Evolutionary conservation across 805 yeast species (phyloP).

Genomic region (Schwanniomyces polymorphus): DNA sequence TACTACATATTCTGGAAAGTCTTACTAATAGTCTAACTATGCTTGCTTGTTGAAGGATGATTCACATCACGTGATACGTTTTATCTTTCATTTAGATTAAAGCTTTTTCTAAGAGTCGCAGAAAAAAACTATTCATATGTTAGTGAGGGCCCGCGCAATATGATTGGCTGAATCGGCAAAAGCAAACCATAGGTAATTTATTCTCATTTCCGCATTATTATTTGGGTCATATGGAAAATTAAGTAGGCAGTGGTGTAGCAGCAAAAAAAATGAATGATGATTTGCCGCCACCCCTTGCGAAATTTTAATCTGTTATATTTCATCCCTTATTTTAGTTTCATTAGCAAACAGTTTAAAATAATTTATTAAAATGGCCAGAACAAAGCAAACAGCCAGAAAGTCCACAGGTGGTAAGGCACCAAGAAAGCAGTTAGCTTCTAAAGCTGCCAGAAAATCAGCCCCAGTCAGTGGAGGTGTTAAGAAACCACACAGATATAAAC

Average conservation of each 20-base stretch:
- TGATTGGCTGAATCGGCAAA: conserved; percentile 1
- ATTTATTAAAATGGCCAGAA: conserved; percentile 71
- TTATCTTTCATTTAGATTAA: no score
- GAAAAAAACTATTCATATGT: no score
- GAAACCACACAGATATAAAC: conserved; percentile 95
- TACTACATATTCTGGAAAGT: neutral
- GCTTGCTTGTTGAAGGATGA: no score
- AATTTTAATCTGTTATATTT: neutral
- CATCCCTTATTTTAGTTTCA: neutral
- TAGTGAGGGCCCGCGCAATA: neutral
- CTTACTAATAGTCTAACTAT: no score
- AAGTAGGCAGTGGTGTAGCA: neutral
- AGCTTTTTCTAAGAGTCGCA: no score
- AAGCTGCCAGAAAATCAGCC: conserved; percentile 92
- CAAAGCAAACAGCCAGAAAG: conserved; percentile 92
- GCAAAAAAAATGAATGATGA: neutral
- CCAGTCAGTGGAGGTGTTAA: conserved; percentile 92
- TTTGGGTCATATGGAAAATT: neutral
- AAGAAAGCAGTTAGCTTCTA: conserved; percentile 90
- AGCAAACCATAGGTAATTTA: neutral
- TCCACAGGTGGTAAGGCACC: conserved; percentile 96
- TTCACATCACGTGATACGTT: neutral
- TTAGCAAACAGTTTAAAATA: neutral
- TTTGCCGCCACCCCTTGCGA: neutral
- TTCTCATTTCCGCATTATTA: conserved; percentile 2